A percentile compares a stretch with the other conserved stretches of the same genome.
Conservation (phyloP, 345 rosid genomes). For the Dimocarpus longan region DNA sequence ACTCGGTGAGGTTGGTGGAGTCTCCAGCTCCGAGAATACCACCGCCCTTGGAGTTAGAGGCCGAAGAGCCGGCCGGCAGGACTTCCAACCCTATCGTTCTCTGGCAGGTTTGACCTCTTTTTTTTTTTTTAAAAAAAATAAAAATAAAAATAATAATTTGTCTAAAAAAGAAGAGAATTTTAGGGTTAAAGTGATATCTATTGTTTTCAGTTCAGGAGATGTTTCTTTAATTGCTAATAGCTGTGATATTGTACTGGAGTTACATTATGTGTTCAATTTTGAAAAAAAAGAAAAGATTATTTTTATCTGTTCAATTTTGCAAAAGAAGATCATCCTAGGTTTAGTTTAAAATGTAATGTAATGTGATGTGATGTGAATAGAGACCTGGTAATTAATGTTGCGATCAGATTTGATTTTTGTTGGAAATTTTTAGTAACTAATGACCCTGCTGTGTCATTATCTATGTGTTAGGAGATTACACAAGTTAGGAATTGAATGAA, state of each 20-base stretch:
- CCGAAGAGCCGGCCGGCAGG: conserved; percentile 41
- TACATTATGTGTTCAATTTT: not conserved
- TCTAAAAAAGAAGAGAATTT: no score
- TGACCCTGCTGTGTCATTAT: not conserved
- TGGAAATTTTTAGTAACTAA: not conserved
- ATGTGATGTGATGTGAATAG: not conserved
- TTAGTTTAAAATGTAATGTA: not conserved
- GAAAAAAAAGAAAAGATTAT: not conserved
- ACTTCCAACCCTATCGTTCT: conserved; percentile 56
- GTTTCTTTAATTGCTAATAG: not conserved
- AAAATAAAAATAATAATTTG: no score
- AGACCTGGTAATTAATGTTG: not conserved
- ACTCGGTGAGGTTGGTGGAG: conserved; percentile 10
- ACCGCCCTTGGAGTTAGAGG: conserved; percentile 40
- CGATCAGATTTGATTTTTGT: not conserved
- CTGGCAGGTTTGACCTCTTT: conserved; percentile 45
- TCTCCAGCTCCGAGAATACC: conserved; percentile 20
- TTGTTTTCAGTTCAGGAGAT: not conserved
- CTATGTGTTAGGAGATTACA: not conserved
- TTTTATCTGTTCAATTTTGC: no score
- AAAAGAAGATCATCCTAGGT: no score
- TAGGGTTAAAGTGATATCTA: not conserved
- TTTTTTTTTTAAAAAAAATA: no score
- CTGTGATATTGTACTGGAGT: not conserved
- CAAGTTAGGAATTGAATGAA: no score